These are phyloP conservation scores for Dendrocalamus latiflorus DNA, from an alignment of 202 grass and related monocot genomes.

Conservation along the genomic window DNA sequence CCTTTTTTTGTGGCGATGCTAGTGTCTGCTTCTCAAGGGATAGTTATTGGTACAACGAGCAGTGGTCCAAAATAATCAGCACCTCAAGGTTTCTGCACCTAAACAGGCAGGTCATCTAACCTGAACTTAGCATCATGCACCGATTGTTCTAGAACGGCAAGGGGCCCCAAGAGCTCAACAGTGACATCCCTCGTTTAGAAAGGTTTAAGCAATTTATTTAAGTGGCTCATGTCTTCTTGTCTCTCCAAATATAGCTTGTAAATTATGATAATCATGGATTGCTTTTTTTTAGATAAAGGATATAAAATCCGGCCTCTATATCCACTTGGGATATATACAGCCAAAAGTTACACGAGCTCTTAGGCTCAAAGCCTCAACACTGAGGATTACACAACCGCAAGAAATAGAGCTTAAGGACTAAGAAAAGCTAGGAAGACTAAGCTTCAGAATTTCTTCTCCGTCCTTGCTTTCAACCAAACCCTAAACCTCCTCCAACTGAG, in stretches of 20 bases:
- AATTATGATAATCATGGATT: background rate
- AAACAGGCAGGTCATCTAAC: background rate
- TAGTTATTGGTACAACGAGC: background rate
- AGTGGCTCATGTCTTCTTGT: background rate
- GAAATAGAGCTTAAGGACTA: no score
- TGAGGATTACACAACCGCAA: no score
- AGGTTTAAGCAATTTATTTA: background rate
- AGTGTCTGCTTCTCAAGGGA: background rate
- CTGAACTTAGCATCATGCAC: background rate
- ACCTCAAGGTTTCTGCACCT: background rate
- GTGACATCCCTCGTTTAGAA: background rate
- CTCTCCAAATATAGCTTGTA: background rate
- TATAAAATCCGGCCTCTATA: no score
- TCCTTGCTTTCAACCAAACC: no score
- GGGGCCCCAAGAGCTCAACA: background rate
- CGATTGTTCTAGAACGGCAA: constrained; percentile 3
- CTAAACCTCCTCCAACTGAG: no score
- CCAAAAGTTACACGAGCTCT: no score
- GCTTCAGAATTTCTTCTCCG: no score
- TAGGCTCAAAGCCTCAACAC: no score
- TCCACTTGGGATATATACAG: no score
- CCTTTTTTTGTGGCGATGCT: background rate
- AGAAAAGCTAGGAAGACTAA: no score
- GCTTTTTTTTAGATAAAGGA: no score
- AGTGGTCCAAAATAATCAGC: background rate